Evolutionary conservation across 2,329 filamentous ascomycete genomes (phyloP).

Genomic region (Exophiala sideris): DNA sequence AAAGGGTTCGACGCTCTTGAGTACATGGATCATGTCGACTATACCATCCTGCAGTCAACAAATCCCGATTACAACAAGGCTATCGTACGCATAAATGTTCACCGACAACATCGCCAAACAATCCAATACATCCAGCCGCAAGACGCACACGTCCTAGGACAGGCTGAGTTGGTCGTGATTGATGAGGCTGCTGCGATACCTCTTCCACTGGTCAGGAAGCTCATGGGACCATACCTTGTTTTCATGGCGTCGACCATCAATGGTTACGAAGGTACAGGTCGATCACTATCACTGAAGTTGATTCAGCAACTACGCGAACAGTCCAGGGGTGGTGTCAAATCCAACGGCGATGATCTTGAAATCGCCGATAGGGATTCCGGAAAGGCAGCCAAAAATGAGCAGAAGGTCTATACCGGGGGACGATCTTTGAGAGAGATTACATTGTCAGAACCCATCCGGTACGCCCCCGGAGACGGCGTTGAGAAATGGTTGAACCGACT

Average conservation of each 20-base stretch:
- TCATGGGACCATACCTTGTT: constrained; percentile 94
- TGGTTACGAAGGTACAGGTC: constrained; percentile 94
- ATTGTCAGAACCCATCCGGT: constrained; percentile 89
- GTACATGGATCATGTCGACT: constrained; percentile 93
- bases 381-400: constrained; percentile 62
- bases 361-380: constrained; percentile 77
- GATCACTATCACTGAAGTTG: constrained; percentile 90
- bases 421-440: constrained; percentile 88
- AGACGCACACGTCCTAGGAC: constrained; percentile 89
- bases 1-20: constrained; percentile 94
- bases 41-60: constrained; percentile 96
- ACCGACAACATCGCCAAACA: constrained; percentile 90
- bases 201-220: constrained; percentile 81
- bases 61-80: constrained; percentile 99
- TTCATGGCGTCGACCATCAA: constrained; percentile 99
- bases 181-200: constrained; percentile 98
- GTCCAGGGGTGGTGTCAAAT: constrained; percentile 63
- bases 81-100: constrained; percentile 93
- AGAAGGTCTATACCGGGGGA: constrained; percentile 59
- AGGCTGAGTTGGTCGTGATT: constrained; percentile 92
- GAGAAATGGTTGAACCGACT: constrained; percentile 96
- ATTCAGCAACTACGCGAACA: constrained; percentile 97
- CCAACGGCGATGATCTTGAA: constrained; percentile 58
- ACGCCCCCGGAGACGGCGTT: constrained; percentile 82
- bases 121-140: constrained; percentile 98